Conservation (phyloP, 495 filamentous ascomycete species). For the Acidomyces sp. region DNA sequence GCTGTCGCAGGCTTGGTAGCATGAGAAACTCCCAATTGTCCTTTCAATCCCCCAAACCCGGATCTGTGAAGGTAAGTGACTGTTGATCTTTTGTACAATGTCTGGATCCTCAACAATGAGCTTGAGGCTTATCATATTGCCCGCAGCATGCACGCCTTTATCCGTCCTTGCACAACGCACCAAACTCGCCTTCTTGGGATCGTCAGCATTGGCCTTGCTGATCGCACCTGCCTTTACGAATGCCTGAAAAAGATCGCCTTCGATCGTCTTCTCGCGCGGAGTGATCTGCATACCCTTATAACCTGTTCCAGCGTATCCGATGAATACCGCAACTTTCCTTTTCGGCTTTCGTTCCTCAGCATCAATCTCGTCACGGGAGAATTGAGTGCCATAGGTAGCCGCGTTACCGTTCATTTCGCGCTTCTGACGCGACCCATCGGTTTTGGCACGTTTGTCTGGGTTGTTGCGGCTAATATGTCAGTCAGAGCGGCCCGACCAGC, state of each 20-base stretch:
- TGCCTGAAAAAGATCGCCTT: conserved; percentile 88
- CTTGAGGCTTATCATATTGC: conserved; percentile 91
- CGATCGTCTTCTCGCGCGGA: conserved; percentile 67
- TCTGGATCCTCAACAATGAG: conserved; percentile 85
- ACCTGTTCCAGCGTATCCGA: conserved; percentile 92
- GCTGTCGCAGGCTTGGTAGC: conserved; percentile 84
- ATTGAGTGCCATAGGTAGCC: conserved; percentile 43
- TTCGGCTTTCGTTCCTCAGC: conserved; percentile 78
- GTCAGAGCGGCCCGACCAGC: conserved; percentile 16
- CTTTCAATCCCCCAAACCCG: conserved; percentile 83
- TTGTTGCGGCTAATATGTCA: conserved; percentile 46
- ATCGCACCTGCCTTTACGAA: conserved; percentile 84
- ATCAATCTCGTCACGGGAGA: conserved; percentile 66
- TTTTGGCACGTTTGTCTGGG: conserved; percentile 50
- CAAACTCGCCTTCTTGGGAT: conserved; percentile 90
- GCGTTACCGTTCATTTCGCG: conserved; percentile 20
- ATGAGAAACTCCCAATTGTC: conserved; percentile 74
- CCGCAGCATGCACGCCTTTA: conserved; percentile 94
- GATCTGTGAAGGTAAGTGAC: conserved; percentile 70
- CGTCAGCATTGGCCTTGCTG: conserved; percentile 88
- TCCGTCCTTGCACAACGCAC: conserved; percentile 91
- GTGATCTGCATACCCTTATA: conserved; percentile 93
- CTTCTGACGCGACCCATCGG: conserved; percentile 41
- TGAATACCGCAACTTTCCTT: conserved; percentile 84
- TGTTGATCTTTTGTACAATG: conserved; percentile 81